Conservation (phyloP, 2,329 filamentous ascomycete genomes). For the Penicillium olsonii region DNA sequence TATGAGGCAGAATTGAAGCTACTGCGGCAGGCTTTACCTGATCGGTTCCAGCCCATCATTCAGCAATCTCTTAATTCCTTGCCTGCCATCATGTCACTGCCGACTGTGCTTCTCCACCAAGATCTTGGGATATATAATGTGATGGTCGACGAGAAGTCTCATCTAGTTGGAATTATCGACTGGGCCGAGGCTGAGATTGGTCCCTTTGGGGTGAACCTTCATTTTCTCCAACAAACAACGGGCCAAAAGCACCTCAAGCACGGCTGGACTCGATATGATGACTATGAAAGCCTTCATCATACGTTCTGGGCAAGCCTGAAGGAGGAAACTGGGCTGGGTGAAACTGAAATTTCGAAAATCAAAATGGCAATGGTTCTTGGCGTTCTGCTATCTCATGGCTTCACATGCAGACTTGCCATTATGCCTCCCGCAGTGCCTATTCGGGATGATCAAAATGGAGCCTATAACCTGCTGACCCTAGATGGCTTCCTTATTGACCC, state of each 20-base stretch:
- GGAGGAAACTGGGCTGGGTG: not conserved
- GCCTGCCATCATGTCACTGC: not conserved
- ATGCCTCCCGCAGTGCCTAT: slow-evolving; percentile 38
- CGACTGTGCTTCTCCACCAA: not conserved
- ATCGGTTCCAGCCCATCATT: not conserved
- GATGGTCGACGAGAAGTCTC: not conserved
- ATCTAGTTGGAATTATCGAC: not conserved
- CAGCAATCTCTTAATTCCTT: not conserved
- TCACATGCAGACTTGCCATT: slow-evolving; percentile 44
- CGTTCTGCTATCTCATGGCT: slow-evolving; percentile 13
- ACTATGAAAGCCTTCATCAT: not conserved
- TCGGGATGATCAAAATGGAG: slow-evolving; percentile 34
- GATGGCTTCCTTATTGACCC: slow-evolving; percentile 8
- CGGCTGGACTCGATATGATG: not conserved
- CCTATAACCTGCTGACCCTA: slow-evolving; percentile 41
- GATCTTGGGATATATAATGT: not conserved
- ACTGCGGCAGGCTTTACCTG: not conserved
- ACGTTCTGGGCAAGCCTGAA: not conserved
- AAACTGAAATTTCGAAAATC: not conserved
- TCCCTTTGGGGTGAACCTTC: not conserved
- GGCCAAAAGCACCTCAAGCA: not conserved
- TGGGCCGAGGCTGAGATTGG: not conserved
- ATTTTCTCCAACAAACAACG: not conserved
- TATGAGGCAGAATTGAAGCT: not conserved
- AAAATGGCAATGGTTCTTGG: not conserved